Base-by-base conservation (phyloP, 2,329 filamentous ascomycete species). In the Fusarium sp. region DNA sequence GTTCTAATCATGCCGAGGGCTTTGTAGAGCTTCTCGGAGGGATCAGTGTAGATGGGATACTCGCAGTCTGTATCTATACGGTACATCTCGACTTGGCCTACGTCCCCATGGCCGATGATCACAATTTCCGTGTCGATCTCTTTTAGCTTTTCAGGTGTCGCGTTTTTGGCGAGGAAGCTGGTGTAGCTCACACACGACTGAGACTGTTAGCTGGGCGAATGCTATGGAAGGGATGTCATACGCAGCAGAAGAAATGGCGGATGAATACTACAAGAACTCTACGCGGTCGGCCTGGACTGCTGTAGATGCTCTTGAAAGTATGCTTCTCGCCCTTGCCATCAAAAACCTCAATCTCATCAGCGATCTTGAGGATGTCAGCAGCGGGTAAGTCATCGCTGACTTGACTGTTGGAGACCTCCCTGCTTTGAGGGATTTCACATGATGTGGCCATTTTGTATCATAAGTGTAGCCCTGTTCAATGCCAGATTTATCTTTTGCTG, bases 211-310 rank as follows among this genome's bases (percentile, higher is more conserved):
- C 20, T 11, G 2, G 6, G 7, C 4, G 1, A 10, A 3, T 6
- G 7, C 8, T 1, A 7, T 4, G 13, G 6, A 4, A 7, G 0
- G 7, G 25, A 20, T 6, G 1, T 2, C 11, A 4, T 69, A 58
- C 66, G 9, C 52, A 35, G 11, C 66, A 69, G 13, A 52, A 69
- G 11, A 69, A 69, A 20, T 69, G 66, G 1, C 66, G 66, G 9
- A 69, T 25, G 15, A 69, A 69, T 2, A 69, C 48, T 5, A 69
- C 51, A 11, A 69, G 52, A 10, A 69, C 49, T 9, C 56, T 37
- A 2, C 40, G 18, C 6, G 61, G 37, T 2, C 13, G 1, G 3
- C 37, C 45, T 6, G 52, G 29, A 13, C 66, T 33, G 4, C 35
- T 58, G 17, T 66, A 69, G 18, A 63, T 39, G 35, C 61, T 69